Evolutionary conservation across 352 stramenopile genomes (phyloP).

Genomic region (Pythium biforme): DNA sequence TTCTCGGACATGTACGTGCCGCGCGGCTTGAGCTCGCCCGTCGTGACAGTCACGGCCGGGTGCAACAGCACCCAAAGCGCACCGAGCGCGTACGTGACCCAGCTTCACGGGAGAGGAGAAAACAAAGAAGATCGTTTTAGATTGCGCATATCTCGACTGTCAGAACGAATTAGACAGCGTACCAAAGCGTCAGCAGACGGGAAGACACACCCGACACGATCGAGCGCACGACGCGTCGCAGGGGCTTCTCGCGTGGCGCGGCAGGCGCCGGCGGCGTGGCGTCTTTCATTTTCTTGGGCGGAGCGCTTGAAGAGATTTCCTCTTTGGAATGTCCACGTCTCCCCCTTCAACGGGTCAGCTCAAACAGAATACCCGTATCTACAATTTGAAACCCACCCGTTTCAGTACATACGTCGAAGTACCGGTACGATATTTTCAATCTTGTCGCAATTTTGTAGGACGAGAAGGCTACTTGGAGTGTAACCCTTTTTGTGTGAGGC

Average conservation of each 20-base stretch:
- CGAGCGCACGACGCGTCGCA: slow-evolving; percentile 25
- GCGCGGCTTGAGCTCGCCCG: slow-evolving; percentile 79
- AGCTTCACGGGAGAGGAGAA: slow-evolving; percentile 30
- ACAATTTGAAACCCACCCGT: neutral
- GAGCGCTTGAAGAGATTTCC: neutral
- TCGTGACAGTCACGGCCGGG: slow-evolving; percentile 74
- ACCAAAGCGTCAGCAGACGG: slow-evolving; percentile 46
- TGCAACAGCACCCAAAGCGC: slow-evolving; percentile 81
- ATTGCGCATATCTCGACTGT: neutral
- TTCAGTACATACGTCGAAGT: neutral
- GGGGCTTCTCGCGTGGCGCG: slow-evolving; percentile 27
- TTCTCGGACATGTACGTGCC: slow-evolving; percentile 90
- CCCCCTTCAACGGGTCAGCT: slow-evolving; percentile 1
- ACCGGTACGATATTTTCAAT: too few species aligned
- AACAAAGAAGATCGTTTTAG: neutral
- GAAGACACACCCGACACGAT: slow-evolving; percentile 29
- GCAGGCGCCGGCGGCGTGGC: slow-evolving; percentile 8
- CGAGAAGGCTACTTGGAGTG: too few species aligned
- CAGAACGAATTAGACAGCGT: slow-evolving; percentile 1
- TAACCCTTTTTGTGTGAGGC: too few species aligned
- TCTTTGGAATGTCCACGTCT: neutral
- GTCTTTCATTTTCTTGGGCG: too few species aligned
- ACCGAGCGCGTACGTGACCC: slow-evolving; percentile 62
- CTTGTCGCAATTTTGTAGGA: too few species aligned
- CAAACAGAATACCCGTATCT: neutral